These are phyloP conservation scores for Epichloe elymi DNA, from an alignment of 2,329 filamentous ascomycete species.

Conservation along the genomic window DNA sequence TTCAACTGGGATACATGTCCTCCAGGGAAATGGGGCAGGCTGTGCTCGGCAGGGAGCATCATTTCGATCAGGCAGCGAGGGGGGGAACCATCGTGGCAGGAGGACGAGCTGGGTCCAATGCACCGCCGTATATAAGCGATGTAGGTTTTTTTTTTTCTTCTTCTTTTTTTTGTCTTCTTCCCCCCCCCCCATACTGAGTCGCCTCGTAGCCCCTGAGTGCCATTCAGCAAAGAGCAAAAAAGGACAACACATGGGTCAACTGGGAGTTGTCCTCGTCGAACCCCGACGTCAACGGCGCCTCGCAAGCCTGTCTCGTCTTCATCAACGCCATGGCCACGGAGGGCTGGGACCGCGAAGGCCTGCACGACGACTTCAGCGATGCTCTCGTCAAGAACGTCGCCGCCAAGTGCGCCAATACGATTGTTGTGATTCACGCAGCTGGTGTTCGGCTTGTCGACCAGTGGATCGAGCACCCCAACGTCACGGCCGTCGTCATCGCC, in stretches of 20 bases:
- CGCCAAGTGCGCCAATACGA: slow-evolving; percentile 44
- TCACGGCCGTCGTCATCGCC: slow-evolving; percentile 50
- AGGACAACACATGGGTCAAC: slow-evolving; percentile 42
- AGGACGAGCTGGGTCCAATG: slow-evolving; percentile 37
- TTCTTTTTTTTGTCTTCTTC: too few species aligned
- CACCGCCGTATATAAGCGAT: slow-evolving; percentile 35
- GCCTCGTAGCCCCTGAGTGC: slow-evolving; percentile 36
- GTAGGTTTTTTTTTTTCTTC: slow-evolving; percentile 16
- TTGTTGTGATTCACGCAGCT: slow-evolving; percentile 51
- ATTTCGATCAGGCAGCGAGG: slow-evolving; percentile 38
- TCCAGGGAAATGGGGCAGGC: slow-evolving; percentile 32
- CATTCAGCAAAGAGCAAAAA: slow-evolving; percentile 37
- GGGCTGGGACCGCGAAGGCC: slow-evolving; percentile 52
- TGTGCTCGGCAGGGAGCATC: slow-evolving; percentile 26
- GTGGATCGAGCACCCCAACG: slow-evolving; percentile 52
- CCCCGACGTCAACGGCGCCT: slow-evolving; percentile 23
- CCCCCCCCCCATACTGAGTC: not conserved
- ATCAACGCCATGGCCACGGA: slow-evolving; percentile 69
- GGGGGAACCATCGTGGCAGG: slow-evolving; percentile 36
- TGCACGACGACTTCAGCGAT: slow-evolving; percentile 58
- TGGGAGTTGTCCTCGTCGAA: slow-evolving; percentile 27
- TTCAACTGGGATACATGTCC: slow-evolving; percentile 33
- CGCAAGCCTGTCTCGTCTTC: slow-evolving; percentile 65
- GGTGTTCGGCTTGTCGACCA: slow-evolving; percentile 47
- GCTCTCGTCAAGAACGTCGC: slow-evolving; percentile 46